Conservation (phyloP, 2,329 filamentous ascomycete species). For the Ascochyta rabiei region DNA sequence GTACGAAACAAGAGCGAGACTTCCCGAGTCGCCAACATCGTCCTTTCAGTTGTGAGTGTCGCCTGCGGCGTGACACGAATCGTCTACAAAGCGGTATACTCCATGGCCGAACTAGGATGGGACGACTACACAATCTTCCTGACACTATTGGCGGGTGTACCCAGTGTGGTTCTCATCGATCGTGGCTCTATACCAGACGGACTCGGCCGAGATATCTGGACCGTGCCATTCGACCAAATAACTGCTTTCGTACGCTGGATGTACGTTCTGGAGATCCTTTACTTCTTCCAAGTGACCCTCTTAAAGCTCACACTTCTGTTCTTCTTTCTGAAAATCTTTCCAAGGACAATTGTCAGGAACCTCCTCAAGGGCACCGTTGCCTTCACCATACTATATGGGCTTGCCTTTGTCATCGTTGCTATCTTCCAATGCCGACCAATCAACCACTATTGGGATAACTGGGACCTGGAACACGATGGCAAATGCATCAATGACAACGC, state of each 20-base stretch:
- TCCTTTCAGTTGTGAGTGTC: conserved; percentile 44
- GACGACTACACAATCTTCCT: conserved; percentile 47
- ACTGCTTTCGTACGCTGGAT: conserved; percentile 50
- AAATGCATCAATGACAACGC: conserved; percentile 45
- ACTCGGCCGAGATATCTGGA: conserved; percentile 60
- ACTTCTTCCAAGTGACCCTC: conserved; percentile 39
- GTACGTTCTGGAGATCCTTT: conserved; percentile 43
- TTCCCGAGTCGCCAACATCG: conserved; percentile 43
- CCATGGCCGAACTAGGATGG: conserved; percentile 42
- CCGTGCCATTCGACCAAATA: conserved; percentile 50
- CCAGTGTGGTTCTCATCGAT: conserved; percentile 36
- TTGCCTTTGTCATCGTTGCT: conserved; percentile 24
- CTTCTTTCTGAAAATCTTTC: conserved; percentile 40
- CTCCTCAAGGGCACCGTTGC: conserved; percentile 28
- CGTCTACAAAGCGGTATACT: conserved; percentile 46
- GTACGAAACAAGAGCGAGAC: conserved; percentile 43
- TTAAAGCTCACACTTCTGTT: conserved; percentile 38
- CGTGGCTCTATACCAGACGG: conserved; percentile 41
- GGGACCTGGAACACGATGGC: conserved; percentile 34
- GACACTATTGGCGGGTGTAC: conserved; percentile 29
- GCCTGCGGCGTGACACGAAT: conserved; percentile 46
- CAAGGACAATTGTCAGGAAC: conserved; percentile 21
- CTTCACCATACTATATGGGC: conserved; percentile 33
- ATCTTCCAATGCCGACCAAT: conserved; percentile 46
- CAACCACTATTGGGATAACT: conserved; percentile 40